Evolutionary conservation across 1,284 basidiomycete species (phyloP).

Genomic region (Cystobasidium pallidum): DNA sequence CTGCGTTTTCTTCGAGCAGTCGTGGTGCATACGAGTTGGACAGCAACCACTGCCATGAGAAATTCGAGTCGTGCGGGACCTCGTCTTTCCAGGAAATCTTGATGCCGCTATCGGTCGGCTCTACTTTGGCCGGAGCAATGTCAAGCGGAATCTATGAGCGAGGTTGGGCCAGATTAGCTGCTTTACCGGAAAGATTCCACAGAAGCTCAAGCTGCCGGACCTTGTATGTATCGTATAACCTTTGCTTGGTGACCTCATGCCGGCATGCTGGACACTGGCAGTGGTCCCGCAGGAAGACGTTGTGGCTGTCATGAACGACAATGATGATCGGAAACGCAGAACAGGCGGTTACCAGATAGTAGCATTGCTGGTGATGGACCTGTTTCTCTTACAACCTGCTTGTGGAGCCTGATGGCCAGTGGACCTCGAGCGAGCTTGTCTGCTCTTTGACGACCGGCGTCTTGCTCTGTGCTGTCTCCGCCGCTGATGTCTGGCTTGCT

Average conservation of each 20-base stretch:
- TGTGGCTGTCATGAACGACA: conserved; percentile 61
- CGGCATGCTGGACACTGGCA: conserved; percentile 87
- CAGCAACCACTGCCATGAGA: conserved; percentile 83
- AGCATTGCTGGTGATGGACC: too few relatives aligned
- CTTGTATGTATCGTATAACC: conserved; percentile 80
- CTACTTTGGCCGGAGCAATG: conserved; percentile 68
- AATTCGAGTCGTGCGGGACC: conserved; percentile 71
- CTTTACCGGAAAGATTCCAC: not conserved
- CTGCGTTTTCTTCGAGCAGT: not conserved
- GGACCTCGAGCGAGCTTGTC: conserved; percentile 15
- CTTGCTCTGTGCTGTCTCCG: not conserved
- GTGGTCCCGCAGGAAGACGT: conserved; percentile 78
- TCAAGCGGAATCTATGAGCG: conserved; percentile 71
- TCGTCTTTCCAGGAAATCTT: conserved; percentile 62
- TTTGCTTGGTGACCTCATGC: conserved; percentile 86
- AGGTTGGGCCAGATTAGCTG: not conserved
- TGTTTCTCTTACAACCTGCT: conserved; percentile 23
- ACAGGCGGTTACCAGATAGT: too few relatives aligned
- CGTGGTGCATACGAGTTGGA: conserved; percentile 75
- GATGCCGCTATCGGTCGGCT: conserved; percentile 68
- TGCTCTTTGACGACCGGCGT: conserved; percentile 18
- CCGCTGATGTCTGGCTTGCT: conserved; percentile 4
- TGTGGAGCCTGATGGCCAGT: conserved; percentile 22
- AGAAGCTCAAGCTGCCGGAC: conserved; percentile 57
- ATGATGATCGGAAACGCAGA: conserved; percentile 36